These are phyloP conservation scores for Plantago lanceolata DNA, from an alignment of 305 asterid species.

Conservation along the genomic window DNA sequence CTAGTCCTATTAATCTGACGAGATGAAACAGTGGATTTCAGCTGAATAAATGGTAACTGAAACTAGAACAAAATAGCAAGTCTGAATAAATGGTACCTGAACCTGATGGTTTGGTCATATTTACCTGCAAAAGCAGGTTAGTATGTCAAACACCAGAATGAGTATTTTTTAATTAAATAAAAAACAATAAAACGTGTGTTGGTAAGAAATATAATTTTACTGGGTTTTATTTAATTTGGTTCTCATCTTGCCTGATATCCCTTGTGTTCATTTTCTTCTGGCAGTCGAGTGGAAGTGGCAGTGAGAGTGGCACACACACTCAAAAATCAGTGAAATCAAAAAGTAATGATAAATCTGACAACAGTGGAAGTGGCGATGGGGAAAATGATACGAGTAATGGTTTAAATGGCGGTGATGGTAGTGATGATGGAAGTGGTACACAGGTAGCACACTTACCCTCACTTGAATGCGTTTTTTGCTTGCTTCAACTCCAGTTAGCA, in stretches of 20 bases:
- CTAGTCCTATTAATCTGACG: too few species aligned
- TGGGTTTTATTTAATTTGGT: conserved; percentile 5
- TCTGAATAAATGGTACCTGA: too few species aligned
- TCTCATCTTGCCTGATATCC: conserved; percentile 10
- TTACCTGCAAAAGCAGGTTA: too few species aligned
- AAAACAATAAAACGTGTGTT: too few species aligned
- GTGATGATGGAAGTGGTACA: conserved; percentile 66
- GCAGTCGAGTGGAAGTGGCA: conserved; percentile 90
- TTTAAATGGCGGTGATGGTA: conserved; percentile 44
- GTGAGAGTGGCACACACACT: conserved; percentile 66
- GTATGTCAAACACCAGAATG: too few species aligned
- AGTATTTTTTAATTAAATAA: too few species aligned
- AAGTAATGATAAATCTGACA: conserved; percentile 40
- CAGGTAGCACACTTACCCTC: conserved; percentile 37
- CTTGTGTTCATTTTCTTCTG: conserved; percentile 26
- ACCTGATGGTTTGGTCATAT: too few species aligned
- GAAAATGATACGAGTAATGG: conserved; percentile 48
- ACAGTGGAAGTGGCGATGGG: conserved; percentile 42
- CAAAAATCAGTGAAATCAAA: conserved; percentile 57
- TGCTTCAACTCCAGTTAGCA: neutral
- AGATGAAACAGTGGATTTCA: too few species aligned
- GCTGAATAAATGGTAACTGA: too few species aligned
- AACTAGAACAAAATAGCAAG: too few species aligned
- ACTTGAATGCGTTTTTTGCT: neutral
- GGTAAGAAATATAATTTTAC: neutral